A percentile compares a stretch with the other conserved stretches of the same genome.
phyloP scores from a whole-genome alignment of 805 yeast species.

The Metschnikowia bowlesiae region DNA sequence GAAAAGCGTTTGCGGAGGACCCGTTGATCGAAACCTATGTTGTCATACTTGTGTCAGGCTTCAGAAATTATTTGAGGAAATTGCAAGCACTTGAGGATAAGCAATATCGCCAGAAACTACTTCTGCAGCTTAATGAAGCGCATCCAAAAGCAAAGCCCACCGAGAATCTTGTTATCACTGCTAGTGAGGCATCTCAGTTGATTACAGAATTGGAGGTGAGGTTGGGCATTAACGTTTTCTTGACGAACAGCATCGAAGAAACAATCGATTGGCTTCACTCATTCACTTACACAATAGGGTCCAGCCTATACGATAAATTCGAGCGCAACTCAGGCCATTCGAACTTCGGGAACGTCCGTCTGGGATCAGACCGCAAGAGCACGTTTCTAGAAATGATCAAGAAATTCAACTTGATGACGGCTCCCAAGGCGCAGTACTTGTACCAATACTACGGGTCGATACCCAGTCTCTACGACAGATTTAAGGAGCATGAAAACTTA shows the following conservation, averaged over 20 bases:
- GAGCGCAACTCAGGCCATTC: slow-evolving; percentile 53
- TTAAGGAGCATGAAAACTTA: slow-evolving; percentile 16
- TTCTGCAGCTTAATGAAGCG: slow-evolving; percentile 11
- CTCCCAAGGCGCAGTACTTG: slow-evolving; percentile 44
- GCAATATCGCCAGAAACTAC: slow-evolving; percentile 30
- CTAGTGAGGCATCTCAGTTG: slow-evolving; percentile 36
- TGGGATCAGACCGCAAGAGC: slow-evolving; percentile 47
- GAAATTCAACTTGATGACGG: slow-evolving; percentile 57
- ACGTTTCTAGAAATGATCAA: slow-evolving; percentile 47
- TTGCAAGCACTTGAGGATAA: slow-evolving; percentile 45
- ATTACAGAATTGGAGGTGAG: slow-evolving; percentile 45
- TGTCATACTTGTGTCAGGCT: slow-evolving; percentile 46
- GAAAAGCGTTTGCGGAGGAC: slow-evolving; percentile 10
- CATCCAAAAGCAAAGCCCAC: not conserved
- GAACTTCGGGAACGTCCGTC: slow-evolving; percentile 50
- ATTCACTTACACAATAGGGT: slow-evolving; percentile 49
- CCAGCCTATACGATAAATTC: slow-evolving; percentile 49
- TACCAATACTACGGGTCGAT: slow-evolving; percentile 39
- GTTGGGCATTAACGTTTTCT: slow-evolving; percentile 47
- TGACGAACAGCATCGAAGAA: slow-evolving; percentile 44
- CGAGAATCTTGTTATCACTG: slow-evolving; percentile 10
- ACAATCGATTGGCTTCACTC: slow-evolving; percentile 50
- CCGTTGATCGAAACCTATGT: slow-evolving; percentile 25
- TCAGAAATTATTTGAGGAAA: slow-evolving; percentile 42
- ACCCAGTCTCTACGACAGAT: slow-evolving; percentile 25